These are phyloP conservation scores for Monosporascus sp. DNA, from an alignment of 2,329 filamentous ascomycete genomes.

Conservation along the genomic window DNA sequence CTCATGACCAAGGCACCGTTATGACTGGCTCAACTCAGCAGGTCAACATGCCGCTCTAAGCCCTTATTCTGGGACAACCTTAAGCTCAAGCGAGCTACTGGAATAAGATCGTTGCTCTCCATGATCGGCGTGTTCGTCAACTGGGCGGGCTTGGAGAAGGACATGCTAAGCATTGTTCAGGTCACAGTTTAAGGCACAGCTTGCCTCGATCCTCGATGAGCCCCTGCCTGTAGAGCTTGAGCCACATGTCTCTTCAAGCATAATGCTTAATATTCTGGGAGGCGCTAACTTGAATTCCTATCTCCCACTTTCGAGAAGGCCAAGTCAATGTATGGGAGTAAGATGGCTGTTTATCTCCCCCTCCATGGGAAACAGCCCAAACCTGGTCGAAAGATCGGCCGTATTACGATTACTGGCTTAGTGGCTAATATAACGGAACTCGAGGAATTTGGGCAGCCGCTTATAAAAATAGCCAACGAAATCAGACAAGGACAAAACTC, in stretches of 20 bases:
- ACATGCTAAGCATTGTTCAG: no score
- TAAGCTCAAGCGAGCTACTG: no score
- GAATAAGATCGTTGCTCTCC: no score
- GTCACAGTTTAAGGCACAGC: slow-evolving; percentile 89
- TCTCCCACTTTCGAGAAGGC: slow-evolving; percentile 41
- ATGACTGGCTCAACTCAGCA: no score
- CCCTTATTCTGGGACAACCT: no score
- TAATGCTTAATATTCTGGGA: slow-evolving; percentile 79
- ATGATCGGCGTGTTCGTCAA: no score
- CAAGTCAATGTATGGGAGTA: slow-evolving; percentile 35
- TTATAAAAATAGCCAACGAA: slow-evolving; percentile 60
- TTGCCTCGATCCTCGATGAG: slow-evolving; percentile 71
- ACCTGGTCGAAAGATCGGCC: slow-evolving; percentile 89
- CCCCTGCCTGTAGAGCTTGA: slow-evolving; percentile 47
- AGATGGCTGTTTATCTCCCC: slow-evolving; percentile 60
- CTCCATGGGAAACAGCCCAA: slow-evolving; percentile 89
- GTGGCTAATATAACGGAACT: no score
- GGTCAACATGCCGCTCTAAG: no score
- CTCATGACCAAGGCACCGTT: no score
- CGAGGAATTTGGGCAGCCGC: slow-evolving; percentile 31
- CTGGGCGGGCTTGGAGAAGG: no score
- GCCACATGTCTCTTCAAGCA: slow-evolving; percentile 56
- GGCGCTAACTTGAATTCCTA: slow-evolving; percentile 63
- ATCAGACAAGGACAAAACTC: slow-evolving; percentile 47
- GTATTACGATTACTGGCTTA: slow-evolving; percentile 67